Conservation (phyloP, 1,284 basidiomycete species). For the Sanghuangporus weigelae region DNA sequence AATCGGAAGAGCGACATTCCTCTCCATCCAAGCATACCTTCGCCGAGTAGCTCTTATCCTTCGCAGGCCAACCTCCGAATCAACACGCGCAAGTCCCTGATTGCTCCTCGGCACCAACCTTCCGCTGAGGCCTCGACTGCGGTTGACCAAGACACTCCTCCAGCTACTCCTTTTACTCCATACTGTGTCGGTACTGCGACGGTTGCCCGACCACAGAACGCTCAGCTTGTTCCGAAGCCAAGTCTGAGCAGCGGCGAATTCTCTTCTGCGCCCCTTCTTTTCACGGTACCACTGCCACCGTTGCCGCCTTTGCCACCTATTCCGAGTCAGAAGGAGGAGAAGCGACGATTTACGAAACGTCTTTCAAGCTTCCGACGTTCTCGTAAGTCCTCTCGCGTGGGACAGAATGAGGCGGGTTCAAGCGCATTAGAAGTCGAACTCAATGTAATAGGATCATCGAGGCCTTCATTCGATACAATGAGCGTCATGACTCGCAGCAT, state of each 20-base stretch:
- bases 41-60: not conserved
- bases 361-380: not conserved
- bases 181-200: slow-evolving; percentile 6
- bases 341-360: not conserved
- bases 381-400: not conserved
- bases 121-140: not conserved
- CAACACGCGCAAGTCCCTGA: not conserved
- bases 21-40: not conserved
- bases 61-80: not conserved
- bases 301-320: not conserved
- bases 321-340: slow-evolving; percentile 2
- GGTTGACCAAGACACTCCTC: not conserved
- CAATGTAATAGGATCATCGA: not conserved
- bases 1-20: not conserved
- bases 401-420: not conserved
- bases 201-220: slow-evolving; percentile 7
- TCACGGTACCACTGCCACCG: not conserved
- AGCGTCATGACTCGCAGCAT: slow-evolving; percentile 7
- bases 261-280: not conserved
- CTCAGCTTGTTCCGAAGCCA: not conserved
- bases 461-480: slow-evolving; percentile 5
- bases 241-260: not conserved
- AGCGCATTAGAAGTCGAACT: not conserved
- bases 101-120: not conserved
- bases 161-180: slow-evolving; percentile 1